Percentiles rank a stretch among this genome's conserved stretches.
These are phyloP conservation scores for Corinectria fuckeliana DNA, from an alignment of 2,329 filamentous ascomycete species.

Conservation along the genomic window DNA sequence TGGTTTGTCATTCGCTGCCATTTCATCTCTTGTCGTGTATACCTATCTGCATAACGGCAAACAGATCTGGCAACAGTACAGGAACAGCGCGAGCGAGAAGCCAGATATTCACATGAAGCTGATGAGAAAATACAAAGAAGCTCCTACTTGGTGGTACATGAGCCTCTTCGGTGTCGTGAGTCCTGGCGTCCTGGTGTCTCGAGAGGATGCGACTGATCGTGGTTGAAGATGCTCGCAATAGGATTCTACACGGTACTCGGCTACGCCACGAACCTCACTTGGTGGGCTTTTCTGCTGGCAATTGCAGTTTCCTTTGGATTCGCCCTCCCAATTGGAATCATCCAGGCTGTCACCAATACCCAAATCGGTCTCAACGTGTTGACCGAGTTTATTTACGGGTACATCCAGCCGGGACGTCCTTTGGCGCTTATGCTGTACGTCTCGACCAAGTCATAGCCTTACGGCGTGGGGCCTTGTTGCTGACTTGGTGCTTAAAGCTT, in stretches of 20 bases:
- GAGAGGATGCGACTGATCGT: conserved; percentile 18
- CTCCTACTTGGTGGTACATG: conserved; percentile 70
- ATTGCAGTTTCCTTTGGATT: conserved; percentile 69
- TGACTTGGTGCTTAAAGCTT: conserved; percentile 49
- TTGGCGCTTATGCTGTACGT: conserved; percentile 74
- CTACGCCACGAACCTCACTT: conserved; percentile 71
- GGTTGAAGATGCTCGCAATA: conserved; percentile 56
- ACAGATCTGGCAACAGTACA: conserved; percentile 69
- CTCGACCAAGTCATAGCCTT: too few relatives aligned
- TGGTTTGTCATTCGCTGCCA: conserved; percentile 75
- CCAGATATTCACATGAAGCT: conserved; percentile 70
- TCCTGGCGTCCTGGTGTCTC: conserved; percentile 3
- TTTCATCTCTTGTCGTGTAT: conserved; percentile 72
- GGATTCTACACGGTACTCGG: conserved; percentile 62
- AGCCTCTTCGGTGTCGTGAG: conserved; percentile 61
- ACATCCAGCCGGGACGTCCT: conserved; percentile 75
- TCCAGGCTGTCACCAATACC: conserved; percentile 73
- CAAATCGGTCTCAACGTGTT: conserved; percentile 77
- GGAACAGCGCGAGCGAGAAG: conserved; percentile 63
- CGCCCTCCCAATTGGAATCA: conserved; percentile 71
- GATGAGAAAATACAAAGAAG: conserved; percentile 68
- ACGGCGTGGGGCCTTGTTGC: background rate
- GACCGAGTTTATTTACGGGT: conserved; percentile 77
- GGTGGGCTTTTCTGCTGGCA: conserved; percentile 76
- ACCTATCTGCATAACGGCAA: conserved; percentile 71